Evolutionary conservation across 2,329 filamentous ascomycete genomes (phyloP).

Genomic region (Chaetomiaceae sp.): DNA sequence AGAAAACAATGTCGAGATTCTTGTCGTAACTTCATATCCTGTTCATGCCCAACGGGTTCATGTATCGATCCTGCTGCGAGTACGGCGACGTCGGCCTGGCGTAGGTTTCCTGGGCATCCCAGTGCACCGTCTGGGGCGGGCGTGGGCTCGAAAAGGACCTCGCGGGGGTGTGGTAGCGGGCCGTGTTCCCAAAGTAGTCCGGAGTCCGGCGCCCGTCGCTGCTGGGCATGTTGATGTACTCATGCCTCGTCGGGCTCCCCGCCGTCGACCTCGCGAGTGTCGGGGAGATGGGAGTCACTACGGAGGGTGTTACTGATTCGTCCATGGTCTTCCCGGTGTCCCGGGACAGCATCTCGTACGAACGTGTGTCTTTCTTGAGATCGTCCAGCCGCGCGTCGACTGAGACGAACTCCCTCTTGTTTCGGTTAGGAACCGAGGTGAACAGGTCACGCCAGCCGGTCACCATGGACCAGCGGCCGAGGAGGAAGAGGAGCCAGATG

Average conservation of each 20-base stretch:
- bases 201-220: conserved; percentile 43
- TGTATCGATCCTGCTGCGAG: conserved; percentile 31
- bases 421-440: conserved; percentile 42
- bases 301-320: conserved; percentile 48
- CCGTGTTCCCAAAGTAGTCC: conserved; percentile 54
- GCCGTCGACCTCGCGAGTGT: conserved; percentile 24
- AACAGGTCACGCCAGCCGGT: conserved; percentile 73
- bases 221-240: conserved; percentile 12
- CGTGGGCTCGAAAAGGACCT: conserved; percentile 55
- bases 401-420: conserved; percentile 79
- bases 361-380: conserved; percentile 58
- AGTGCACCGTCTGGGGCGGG: conserved; percentile 40
- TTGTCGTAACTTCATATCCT: conserved; percentile 39
- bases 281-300: conserved; percentile 31
- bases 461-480: conserved; percentile 81
- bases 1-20: background rate
- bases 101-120: conserved; percentile 42
- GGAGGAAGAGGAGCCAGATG: conserved; percentile 76
- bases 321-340: conserved; percentile 44
- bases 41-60: conserved; percentile 56
- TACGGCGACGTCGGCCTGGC: conserved; percentile 36
- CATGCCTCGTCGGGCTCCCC: conserved; percentile 21
- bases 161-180: conserved; percentile 50
- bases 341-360: conserved; percentile 76
- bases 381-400: conserved; percentile 65